phyloP scores from a whole-genome alignment of 768 basidiomycete species.

The Saitozyma sp. region DNA sequence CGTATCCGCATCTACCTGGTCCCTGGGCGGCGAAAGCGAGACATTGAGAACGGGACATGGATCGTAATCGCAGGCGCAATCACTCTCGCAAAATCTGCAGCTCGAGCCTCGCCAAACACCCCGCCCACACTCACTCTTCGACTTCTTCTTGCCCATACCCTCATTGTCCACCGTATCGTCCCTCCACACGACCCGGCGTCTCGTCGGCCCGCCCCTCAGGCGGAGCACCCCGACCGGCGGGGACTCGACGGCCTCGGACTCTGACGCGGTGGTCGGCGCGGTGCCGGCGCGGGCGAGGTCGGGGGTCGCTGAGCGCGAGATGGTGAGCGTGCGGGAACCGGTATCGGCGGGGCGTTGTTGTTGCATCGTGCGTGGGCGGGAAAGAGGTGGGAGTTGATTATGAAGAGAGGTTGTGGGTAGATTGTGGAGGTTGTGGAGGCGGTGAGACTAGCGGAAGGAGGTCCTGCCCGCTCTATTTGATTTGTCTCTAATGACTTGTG shows the following conservation, averaged over 20 bases:
- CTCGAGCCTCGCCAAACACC: not conserved
- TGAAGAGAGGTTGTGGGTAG: too few species aligned
- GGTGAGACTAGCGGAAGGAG: too few species aligned
- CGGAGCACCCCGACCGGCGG: conserved; percentile 60
- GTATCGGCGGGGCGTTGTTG: too few species aligned
- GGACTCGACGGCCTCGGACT: not conserved
- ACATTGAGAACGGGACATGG: not conserved
- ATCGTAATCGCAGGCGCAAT: not conserved
- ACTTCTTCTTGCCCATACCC: conserved; percentile 80
- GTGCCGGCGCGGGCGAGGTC: not conserved
- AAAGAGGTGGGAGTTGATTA: too few species aligned
- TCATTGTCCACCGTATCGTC: conserved; percentile 90
- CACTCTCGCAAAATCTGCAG: not conserved
- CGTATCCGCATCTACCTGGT: not conserved
- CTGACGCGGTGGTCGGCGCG: not conserved
- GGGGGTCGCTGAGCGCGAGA: too few species aligned
- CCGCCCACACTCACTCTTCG: conserved; percentile 73
- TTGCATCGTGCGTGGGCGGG: too few species aligned
- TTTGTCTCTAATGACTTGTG: too few species aligned
- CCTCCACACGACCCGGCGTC: conserved; percentile 71
- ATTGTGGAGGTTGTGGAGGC: too few species aligned
- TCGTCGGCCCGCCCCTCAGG: conserved; percentile 61
- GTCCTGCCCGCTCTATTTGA: too few species aligned
- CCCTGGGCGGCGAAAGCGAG: not conserved
- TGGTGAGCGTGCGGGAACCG: too few species aligned